Conservation (phyloP, 306 rosid species). For the Trichosanthes truncata region DNA sequence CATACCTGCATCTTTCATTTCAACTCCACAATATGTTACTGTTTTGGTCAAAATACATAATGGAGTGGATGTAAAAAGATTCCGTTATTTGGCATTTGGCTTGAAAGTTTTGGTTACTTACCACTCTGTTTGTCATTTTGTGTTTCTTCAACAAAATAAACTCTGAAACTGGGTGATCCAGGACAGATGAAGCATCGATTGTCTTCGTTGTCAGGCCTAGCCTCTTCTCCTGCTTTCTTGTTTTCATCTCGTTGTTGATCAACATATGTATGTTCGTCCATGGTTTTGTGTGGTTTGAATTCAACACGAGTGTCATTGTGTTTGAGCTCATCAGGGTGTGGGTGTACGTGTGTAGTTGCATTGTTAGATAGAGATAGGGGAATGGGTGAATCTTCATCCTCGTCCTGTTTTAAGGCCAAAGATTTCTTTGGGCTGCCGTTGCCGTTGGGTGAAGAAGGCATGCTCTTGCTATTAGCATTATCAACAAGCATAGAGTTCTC, state of each 20-base stretch:
- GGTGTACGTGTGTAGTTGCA: no score
- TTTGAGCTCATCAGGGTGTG: no score
- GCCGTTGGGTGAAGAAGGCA: background rate
- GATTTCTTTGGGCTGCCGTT: background rate
- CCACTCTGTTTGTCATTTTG: conserved; percentile 12
- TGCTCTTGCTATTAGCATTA: no score
- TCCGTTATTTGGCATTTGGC: no score
- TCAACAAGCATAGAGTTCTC: background rate
- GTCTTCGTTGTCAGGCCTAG: background rate
- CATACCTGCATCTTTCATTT: background rate
- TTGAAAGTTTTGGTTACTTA: conserved; percentile 5
- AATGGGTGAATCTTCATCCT: background rate
- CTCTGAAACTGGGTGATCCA: conserved; percentile 76
- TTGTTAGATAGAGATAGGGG: no score
- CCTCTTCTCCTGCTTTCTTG: conserved; percentile 9
- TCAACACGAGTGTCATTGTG: no score
- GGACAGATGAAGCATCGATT: conserved; percentile 10
- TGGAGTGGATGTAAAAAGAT: no score
- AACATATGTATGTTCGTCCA: background rate
- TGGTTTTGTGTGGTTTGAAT: background rate
- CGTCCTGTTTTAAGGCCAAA: no score
- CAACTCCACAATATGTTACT: background rate
- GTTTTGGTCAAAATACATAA: background rate
- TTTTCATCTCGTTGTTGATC: conserved; percentile 6
- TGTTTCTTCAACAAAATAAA: conserved; percentile 38